Evolutionary conservation across 2,329 filamentous ascomycete genomes (phyloP), one percentile per base, ranked within the genome.

Genomic region (Zymoseptoria pseudotritici): DNA sequence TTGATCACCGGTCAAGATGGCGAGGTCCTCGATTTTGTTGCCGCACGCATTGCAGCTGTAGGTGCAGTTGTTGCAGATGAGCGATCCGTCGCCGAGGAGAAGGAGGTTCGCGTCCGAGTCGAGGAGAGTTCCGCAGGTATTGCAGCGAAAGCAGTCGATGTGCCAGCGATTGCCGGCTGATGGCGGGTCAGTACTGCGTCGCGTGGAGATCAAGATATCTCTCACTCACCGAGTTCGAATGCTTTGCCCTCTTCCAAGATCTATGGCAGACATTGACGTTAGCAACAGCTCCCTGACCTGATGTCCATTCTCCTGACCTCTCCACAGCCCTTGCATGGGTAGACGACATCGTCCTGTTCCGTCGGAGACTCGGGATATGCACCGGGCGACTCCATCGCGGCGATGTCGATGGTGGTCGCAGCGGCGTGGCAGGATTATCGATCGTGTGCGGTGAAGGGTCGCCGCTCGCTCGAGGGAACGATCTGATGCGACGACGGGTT

Each of bases 21-120:
- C 94, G 63, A 97, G 82, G 73, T 99, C 94, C 74, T 99, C 94
- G 67, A 99, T 99, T 80, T 99, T 99, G 80, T 96, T 93, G 61
- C 87, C 86, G 76, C 94, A 99, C 57, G 92, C 92, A 75, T 87
- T 96, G 80, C 94, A 99, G 81, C 92, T 97, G 76, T 99, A 99
- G 57, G 94, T 97, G 79, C 94, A 99, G 77, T 97, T 96, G 79
- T 96, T 97, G 82, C 94, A 99, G 69, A 99, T 97, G 66, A 99
- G 85, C 19, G 93, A 97, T 66, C 94, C 94, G 78, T 99, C 94
- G 74, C 94, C 94, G 64, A 99, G 89, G 24, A 99, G 88, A 56
- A 99, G 86, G 55, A 99, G 87, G 77, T 97, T 97, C 69, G 94
- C 94, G 73, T 99, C 93, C 63, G 94, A 97, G 79, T 99, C 94